Percentiles rank a stretch among this genome's conserved stretches.
Evolutionary conservation across 192 early-diverging fungal genomes (phyloP).

Genomic region (Chytriomyces hyalinus): DNA sequence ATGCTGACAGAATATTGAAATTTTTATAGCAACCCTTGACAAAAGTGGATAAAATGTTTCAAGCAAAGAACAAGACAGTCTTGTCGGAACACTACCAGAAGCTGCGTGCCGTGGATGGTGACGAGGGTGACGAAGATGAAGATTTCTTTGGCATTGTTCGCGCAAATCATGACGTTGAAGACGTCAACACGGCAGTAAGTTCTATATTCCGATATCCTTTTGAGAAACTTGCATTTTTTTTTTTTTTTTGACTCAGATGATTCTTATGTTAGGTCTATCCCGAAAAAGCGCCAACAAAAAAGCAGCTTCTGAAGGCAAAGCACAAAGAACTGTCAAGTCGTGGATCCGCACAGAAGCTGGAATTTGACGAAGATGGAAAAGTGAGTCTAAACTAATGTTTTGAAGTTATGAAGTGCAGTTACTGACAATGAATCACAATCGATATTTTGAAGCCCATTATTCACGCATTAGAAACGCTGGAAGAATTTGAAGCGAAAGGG

Average conservation of each 20-base stretch:
- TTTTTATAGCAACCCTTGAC: slow-evolving; percentile 59
- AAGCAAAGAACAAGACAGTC: slow-evolving; percentile 87
- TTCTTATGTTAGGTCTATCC: slow-evolving; percentile 27
- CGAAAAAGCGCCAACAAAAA: slow-evolving; percentile 47
- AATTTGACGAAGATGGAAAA: slow-evolving; percentile 96
- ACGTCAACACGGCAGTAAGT: slow-evolving; percentile 33
- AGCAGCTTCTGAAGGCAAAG: slow-evolving; percentile 59
- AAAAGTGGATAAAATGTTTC: slow-evolving; percentile 92
- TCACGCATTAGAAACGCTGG: slow-evolving; percentile 82
- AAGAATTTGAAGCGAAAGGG: slow-evolving; percentile 77
- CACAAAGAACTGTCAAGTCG: slow-evolving; percentile 77
- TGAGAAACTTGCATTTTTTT: neutral
- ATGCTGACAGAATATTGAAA: neutral
- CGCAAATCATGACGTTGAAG: slow-evolving; percentile 76
- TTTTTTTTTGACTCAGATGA: slow-evolving; percentile 3
- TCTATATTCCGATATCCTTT: neutral
- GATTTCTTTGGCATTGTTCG: slow-evolving; percentile 85
- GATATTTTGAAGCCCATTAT: slow-evolving; percentile 52
- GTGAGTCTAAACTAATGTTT: slow-evolving; percentile 45
- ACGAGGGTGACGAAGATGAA: slow-evolving; percentile 56
- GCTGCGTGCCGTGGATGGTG: slow-evolving; percentile 66
- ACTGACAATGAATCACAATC: neutral
- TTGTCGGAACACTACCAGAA: slow-evolving; percentile 91
- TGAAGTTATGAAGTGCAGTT: too few species aligned
- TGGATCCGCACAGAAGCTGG: slow-evolving; percentile 71